A percentile compares a stretch with the other conserved stretches of the same genome.
These are phyloP conservation scores for Lentinula boryana DNA, from an alignment of 768 basidiomycete genomes.

Conservation along the genomic window DNA sequence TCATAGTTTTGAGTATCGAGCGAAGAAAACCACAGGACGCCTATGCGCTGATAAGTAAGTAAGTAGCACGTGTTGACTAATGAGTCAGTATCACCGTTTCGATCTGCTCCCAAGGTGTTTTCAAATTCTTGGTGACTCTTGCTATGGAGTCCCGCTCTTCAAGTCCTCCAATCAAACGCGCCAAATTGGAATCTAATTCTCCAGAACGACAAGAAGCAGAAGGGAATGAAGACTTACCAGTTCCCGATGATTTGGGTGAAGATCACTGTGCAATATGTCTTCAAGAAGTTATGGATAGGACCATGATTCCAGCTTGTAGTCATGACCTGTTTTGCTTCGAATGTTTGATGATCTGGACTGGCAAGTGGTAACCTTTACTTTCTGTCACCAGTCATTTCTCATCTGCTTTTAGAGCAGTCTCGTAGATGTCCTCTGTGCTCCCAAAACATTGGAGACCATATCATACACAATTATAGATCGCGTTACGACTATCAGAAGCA, in stretches of 20 bases:
- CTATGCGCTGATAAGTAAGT: too few species aligned
- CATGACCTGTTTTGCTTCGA: constrained; percentile 89
- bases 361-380: constrained; percentile 32
- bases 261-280: constrained; percentile 86
- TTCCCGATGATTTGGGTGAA: constrained; percentile 32
- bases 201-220: constrained; percentile 7
- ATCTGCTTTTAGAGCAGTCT: constrained; percentile 53
- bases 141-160: constrained; percentile 7
- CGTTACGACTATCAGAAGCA: constrained; percentile 80
- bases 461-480: constrained; percentile 77
- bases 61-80: too few species aligned
- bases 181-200: constrained; percentile 24
- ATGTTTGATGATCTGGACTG: constrained; percentile 82
- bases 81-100: too few species aligned
- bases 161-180: constrained; percentile 32
- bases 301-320: constrained; percentile 78
- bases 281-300: constrained; percentile 68
- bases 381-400: background rate
- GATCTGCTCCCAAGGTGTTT: too few species aligned
- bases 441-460: constrained; percentile 58
- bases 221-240: constrained; percentile 14
- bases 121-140: background rate
- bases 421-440: constrained; percentile 75
- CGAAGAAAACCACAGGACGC: too few species aligned
- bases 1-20: too few species aligned